Conservation (phyloP, 2,329 filamentous ascomycete genomes). For the Arachnomyces sp. region DNA sequence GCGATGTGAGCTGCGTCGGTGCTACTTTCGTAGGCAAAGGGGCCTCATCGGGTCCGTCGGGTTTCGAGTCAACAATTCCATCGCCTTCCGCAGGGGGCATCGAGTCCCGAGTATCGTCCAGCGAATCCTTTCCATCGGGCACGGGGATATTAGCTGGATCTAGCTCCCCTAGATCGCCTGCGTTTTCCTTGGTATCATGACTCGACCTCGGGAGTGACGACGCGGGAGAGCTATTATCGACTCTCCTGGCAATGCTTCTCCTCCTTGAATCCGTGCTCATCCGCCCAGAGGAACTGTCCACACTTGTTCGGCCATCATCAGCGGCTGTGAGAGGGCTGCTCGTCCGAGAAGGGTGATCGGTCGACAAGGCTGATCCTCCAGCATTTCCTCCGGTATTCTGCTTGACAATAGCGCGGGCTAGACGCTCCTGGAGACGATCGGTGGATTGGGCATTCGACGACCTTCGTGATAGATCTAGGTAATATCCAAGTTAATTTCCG, state of each 20-base stretch:
- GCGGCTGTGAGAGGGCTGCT: conserved; percentile 43
- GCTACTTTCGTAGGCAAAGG: conserved; percentile 13
- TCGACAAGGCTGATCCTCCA: conserved; percentile 40
- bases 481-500: conserved; percentile 9
- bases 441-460: conserved; percentile 60
- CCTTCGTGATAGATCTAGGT: conserved; percentile 49
- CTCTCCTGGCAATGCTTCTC: conserved; percentile 15
- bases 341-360: conserved; percentile 44
- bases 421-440: conserved; percentile 77
- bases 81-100: background rate
- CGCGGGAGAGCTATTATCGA: conserved; percentile 8
- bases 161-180: conserved; percentile 8
- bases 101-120: conserved; percentile 3
- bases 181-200: conserved; percentile 20
- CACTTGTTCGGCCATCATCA: conserved; percentile 30
- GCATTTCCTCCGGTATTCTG: conserved; percentile 49
- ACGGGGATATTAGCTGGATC: conserved; percentile 1
- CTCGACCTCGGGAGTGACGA: conserved; percentile 18
- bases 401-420: conserved; percentile 78
- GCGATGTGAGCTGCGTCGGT: conserved; percentile 8
- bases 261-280: conserved; percentile 16
- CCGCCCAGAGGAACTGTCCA: conserved; percentile 18
- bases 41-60: conserved; percentile 12
- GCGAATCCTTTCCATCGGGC: background rate
- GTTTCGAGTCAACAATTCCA: background rate